phyloP scores from a whole-genome alignment of 2,329 filamentous ascomycete species.

The Colletotrichum sp. region DNA sequence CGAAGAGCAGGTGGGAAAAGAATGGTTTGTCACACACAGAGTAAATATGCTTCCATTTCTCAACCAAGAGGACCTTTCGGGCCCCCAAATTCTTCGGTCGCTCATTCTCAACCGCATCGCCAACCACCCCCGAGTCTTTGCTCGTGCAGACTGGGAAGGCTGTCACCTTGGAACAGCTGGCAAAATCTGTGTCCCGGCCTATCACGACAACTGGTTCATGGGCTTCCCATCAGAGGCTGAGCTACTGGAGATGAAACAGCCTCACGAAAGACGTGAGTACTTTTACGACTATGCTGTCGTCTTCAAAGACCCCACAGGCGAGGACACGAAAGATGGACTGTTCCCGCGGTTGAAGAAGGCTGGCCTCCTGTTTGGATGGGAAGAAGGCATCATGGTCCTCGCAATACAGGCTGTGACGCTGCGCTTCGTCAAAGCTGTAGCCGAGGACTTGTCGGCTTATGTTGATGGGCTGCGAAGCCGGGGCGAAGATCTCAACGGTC shows the following conservation, averaged over 20 bases:
- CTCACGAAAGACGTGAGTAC: neutral
- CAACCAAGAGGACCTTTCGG: neutral
- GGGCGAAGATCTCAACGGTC: neutral
- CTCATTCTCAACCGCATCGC: neutral
- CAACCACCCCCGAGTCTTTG: neutral
- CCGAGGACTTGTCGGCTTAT: neutral
- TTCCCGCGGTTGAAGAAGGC: neutral
- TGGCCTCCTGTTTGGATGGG: conserved; percentile 1
- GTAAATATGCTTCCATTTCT: neutral
- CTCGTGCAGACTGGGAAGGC: neutral
- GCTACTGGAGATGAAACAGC: neutral
- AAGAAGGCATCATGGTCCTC: conserved; percentile 5
- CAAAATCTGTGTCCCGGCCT: neutral
- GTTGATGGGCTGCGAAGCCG: neutral
- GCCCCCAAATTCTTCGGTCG: neutral
- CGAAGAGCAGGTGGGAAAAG: neutral
- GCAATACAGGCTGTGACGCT: neutral
- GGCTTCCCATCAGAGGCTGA: neutral
- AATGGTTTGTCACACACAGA: neutral
- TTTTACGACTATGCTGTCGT: neutral
- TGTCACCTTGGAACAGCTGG: neutral
- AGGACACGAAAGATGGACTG: neutral
- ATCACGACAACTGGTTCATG: conserved; percentile 11
- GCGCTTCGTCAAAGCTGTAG: neutral
- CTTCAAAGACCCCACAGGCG: neutral